These are phyloP conservation scores for Hygrocybe coccinea DNA, from an alignment of 768 basidiomycete genomes.

Conservation along the genomic window DNA sequence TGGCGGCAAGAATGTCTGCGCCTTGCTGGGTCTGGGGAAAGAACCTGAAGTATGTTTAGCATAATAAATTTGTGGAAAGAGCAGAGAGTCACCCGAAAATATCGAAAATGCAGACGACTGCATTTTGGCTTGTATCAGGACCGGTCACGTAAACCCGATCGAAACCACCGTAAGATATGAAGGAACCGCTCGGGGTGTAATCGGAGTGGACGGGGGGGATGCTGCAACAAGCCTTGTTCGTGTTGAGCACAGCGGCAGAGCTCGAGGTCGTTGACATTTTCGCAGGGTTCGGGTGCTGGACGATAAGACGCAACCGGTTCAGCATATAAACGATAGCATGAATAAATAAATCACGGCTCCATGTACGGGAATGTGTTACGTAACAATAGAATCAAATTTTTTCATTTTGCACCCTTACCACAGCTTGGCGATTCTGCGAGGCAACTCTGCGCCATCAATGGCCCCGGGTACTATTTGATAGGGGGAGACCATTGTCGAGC, in stretches of 20 bases:
- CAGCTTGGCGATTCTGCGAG: constrained; percentile 32
- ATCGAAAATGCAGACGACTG: constrained; percentile 55
- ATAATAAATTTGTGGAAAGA: neutral
- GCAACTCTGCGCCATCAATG: constrained; percentile 53
- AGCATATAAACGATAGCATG: constrained; percentile 21
- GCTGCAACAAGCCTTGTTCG: constrained; percentile 47
- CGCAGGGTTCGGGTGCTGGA: constrained; percentile 20
- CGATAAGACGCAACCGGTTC: constrained; percentile 34
- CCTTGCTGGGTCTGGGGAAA: constrained; percentile 64
- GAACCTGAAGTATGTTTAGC: constrained; percentile 30
- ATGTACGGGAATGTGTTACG: neutral
- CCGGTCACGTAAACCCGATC: constrained; percentile 51
- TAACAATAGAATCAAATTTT: neutral
- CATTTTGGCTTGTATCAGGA: constrained; percentile 42
- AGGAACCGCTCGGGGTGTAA: constrained; percentile 49
- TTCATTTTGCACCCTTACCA: constrained; percentile 34
- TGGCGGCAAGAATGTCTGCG: constrained; percentile 54
- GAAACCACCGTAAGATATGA: constrained; percentile 45
- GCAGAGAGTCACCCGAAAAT: constrained; percentile 49
- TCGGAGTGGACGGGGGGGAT: constrained; percentile 51
- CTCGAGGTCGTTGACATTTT: constrained; percentile 33
- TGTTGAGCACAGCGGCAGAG: constrained; percentile 28
- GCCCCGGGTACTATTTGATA: constrained; percentile 50
- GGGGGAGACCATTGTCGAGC: constrained; percentile 46
- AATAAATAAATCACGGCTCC: neutral